These are phyloP conservation scores for Trichoderma afroharzianum DNA, from an alignment of 2,329 filamentous ascomycete species.

Conservation along the genomic window DNA sequence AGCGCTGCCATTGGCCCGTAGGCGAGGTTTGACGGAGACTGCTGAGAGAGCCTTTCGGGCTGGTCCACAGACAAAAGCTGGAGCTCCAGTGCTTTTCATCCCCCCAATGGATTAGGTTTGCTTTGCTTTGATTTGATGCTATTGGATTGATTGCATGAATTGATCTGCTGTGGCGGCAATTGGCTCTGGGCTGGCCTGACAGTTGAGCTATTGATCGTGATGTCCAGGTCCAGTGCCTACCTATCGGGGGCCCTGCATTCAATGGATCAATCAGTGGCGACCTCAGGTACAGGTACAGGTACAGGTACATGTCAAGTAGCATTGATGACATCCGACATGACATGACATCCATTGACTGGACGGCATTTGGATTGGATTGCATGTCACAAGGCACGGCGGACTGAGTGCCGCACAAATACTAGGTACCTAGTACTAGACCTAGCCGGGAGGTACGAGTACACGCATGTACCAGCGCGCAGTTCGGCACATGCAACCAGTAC, in stretches of 20 bases:
- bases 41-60: not conserved
- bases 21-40: slow-evolving; percentile 21
- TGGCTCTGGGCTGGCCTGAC: not conserved
- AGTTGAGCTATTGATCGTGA: not conserved
- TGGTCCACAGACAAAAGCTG: not conserved
- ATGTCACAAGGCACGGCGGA: not conserved
- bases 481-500: not conserved
- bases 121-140: not conserved
- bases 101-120: not conserved
- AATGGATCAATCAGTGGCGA: not conserved
- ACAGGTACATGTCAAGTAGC: not conserved
- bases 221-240: too few relatives aligned
- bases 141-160: not conserved
- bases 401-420: not conserved
- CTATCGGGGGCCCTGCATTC: not conserved
- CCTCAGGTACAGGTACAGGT: not conserved
- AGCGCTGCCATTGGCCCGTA: slow-evolving; percentile 27
- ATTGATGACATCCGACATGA: not conserved
- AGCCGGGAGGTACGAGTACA: not conserved
- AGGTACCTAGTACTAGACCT: too few relatives aligned
- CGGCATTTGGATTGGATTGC: not conserved
- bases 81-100: not conserved
- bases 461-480: not conserved
- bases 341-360: not conserved
- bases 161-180: not conserved